phyloP scores from a whole-genome alignment of 2,329 filamentous ascomycete genomes.

The Cercospora janseana region DNA sequence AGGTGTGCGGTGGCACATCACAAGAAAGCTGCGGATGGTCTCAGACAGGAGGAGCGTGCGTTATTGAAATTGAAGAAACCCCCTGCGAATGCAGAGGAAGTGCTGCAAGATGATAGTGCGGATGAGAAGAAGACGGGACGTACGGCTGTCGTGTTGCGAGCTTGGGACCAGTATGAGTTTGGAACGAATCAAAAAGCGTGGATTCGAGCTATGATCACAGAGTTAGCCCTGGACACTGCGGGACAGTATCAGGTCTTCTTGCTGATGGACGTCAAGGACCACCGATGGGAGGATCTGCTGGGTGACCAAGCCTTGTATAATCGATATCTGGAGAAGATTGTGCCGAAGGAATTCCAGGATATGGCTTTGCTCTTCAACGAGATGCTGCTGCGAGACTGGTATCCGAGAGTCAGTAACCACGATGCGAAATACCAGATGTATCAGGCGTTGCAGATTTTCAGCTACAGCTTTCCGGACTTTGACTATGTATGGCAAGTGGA shows the following conservation, averaged over 20 bases:
- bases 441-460: slow-evolving; percentile 55
- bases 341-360: slow-evolving; percentile 78
- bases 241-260: slow-evolving; percentile 81
- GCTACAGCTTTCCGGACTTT: slow-evolving; percentile 47
- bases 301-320: slow-evolving; percentile 63
- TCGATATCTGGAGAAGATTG: slow-evolving; percentile 35
- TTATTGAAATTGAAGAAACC: not conserved
- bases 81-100: not conserved
- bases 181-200: slow-evolving; percentile 74
- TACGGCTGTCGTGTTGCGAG: slow-evolving; percentile 61
- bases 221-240: slow-evolving; percentile 73
- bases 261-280: slow-evolving; percentile 77
- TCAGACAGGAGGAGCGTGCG: no score
- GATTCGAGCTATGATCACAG: slow-evolving; percentile 76
- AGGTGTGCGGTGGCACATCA: not conserved
- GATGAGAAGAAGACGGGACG: slow-evolving; percentile 9
- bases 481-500: slow-evolving; percentile 74
- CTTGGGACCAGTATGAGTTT: slow-evolving; percentile 77
- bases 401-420: slow-evolving; percentile 55
- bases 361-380: slow-evolving; percentile 91
- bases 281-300: slow-evolving; percentile 65
- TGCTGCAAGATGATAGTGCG: not conserved
- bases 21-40: not conserved
- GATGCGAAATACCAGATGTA: slow-evolving; percentile 83
- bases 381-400: slow-evolving; percentile 74